Percentiles rank a stretch among this genome's conserved stretches.
Conservation (phyloP, 2,329 filamentous ascomycete genomes). For the Immersiporthe knoxdaviesiana region DNA sequence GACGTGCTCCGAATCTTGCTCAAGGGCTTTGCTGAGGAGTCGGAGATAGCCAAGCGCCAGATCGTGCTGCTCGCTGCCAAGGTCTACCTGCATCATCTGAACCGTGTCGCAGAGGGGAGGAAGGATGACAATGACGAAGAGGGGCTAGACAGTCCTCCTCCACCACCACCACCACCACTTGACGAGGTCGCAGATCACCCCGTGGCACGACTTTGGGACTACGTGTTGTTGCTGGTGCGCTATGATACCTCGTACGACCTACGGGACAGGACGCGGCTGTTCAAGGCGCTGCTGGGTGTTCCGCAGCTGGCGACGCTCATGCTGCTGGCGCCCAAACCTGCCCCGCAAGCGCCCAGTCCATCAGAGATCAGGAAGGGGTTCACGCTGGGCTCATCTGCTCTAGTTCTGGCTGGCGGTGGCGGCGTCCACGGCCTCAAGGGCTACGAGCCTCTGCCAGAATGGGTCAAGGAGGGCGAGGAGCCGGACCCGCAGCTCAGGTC, state of each 20-base stretch:
- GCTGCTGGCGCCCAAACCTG: conserved; percentile 90
- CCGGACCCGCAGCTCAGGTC: conserved; percentile 72
- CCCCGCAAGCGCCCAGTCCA: conserved; percentile 86
- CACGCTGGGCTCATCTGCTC: conserved; percentile 79
- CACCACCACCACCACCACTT: conserved; percentile 37
- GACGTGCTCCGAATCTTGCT: conserved; percentile 89
- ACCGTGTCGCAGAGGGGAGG: conserved; percentile 45
- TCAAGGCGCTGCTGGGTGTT: conserved; percentile 78
- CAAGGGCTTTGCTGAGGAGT: conserved; percentile 82
- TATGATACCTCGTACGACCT: conserved; percentile 97
- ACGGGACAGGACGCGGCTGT: conserved; percentile 86
- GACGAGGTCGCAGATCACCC: conserved; percentile 62
- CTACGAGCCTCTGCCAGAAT: conserved; percentile 79
- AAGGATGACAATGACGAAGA: conserved; percentile 50
- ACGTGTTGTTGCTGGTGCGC: conserved; percentile 80
- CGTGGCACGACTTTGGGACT: conserved; percentile 79
- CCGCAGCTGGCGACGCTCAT: conserved; percentile 89
- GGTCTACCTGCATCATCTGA: conserved; percentile 88
- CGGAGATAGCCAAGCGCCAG: conserved; percentile 84
- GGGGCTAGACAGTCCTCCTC: conserved; percentile 36
- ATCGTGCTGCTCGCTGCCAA: conserved; percentile 94
- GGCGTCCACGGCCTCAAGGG: conserved; percentile 75
- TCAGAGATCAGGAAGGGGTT: conserved; percentile 81
- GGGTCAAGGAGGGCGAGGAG: conserved; percentile 80
- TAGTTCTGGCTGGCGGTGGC: conserved; percentile 78